phyloP scores from a whole-genome alignment of 148 eudicot genomes.

The Pouteria glomerata region DNA sequence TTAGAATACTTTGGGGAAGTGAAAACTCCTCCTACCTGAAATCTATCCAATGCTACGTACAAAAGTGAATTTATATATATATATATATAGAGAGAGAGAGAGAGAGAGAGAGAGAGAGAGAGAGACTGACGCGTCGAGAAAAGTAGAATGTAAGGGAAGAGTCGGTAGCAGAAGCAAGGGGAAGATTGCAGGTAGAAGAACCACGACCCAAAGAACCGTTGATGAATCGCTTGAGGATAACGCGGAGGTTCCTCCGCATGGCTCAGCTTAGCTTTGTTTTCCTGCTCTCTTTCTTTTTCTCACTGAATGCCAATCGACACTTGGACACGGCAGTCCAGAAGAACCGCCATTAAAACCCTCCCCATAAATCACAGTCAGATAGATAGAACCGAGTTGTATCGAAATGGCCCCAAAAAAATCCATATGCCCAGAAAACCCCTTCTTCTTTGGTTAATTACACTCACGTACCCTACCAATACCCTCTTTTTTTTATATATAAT shows the following conservation, averaged over 20 bases:
- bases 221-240: background rate
- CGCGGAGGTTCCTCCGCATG: background rate
- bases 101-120: slow-evolving; percentile 3
- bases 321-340: no score
- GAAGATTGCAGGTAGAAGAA: background rate
- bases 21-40: background rate
- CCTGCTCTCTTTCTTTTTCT: background rate
- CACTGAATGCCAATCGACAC: background rate
- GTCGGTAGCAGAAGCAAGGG: background rate
- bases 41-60: background rate
- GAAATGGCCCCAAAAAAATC: no score
- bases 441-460: no score
- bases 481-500: no score
- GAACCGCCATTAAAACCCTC: no score
- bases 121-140: slow-evolving; percentile 13
- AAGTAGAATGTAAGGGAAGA: background rate
- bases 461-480: no score
- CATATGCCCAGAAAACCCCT: no score
- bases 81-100: slow-evolving; percentile 8
- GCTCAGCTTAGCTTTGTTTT: background rate
- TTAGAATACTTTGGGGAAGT: background rate
- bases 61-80: background rate
- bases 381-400: no score
- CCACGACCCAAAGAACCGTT: background rate
- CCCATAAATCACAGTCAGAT: no score